Evolutionary conservation across 176 grass and related monocot species (phyloP).

Genomic region (Triticum turgidum): DNA sequence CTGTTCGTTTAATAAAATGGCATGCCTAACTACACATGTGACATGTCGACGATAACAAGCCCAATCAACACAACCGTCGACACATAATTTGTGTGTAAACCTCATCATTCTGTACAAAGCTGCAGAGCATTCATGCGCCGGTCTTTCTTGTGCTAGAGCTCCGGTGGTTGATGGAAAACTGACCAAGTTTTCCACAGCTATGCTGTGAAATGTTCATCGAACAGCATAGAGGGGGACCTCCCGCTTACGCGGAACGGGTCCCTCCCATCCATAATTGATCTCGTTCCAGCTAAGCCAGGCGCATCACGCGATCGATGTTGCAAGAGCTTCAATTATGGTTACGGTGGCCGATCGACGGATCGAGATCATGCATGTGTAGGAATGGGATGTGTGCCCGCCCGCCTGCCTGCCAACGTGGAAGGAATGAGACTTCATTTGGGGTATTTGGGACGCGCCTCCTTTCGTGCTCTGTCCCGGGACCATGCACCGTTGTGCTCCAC

Average conservation of each 20-base stretch:
- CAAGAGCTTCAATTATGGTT: conserved; percentile 13
- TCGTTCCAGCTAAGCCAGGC: conserved; percentile 7
- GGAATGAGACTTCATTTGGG: neutral
- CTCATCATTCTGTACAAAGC: neutral
- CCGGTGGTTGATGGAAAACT: neutral
- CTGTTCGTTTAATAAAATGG: no score
- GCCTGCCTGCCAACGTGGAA: neutral
- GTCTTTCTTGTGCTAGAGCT: neutral
- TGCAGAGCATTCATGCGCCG: neutral
- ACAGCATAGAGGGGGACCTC: neutral
- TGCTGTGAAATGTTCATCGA: no score
- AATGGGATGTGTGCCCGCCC: neutral
- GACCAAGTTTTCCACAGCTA: neutral
- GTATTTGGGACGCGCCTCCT: neutral
- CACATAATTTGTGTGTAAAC: neutral
- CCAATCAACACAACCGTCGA: neutral
- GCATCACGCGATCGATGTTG: conserved; percentile 12
- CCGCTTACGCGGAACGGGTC: neutral
- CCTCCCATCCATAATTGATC: neutral
- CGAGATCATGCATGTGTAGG: neutral
- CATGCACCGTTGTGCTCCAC: neutral
- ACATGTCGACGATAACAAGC: neutral
- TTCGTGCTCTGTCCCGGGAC: conserved; percentile 19
- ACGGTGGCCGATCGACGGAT: neutral
- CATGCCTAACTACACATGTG: neutral